A percentile compares a stretch with the other conserved stretches of the same genome.
These are phyloP conservation scores for Colletotrichum liaoningense DNA, from an alignment of 2,329 filamentous ascomycete species.

Conservation along the genomic window DNA sequence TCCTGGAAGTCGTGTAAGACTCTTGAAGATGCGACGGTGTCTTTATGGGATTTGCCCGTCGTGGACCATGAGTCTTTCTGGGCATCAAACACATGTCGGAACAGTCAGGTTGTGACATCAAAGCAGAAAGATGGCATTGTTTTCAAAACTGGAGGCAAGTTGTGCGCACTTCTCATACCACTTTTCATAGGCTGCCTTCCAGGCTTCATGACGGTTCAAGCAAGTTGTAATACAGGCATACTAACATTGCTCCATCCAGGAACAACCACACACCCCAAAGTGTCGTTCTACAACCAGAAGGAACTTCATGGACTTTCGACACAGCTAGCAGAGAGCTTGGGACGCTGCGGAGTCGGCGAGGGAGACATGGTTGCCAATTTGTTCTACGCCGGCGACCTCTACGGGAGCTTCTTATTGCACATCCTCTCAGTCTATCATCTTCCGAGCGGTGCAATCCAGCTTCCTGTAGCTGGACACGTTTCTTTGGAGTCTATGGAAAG, in stretches of 20 bases:
- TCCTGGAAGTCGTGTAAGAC: background rate
- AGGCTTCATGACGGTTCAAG: too few species aligned
- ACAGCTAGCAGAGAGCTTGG: conserved; percentile 20
- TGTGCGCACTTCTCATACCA: too few species aligned
- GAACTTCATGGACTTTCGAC: conserved; percentile 21
- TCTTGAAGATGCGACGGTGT: background rate
- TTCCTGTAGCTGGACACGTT: conserved; percentile 25
- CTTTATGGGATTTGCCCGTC: conserved; percentile 1
- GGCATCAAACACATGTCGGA: conserved; percentile 25
- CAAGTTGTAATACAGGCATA: too few species aligned
- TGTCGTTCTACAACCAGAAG: conserved; percentile 22
- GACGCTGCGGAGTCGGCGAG: conserved; percentile 14
- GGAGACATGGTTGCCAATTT: conserved; percentile 28
- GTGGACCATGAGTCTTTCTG: conserved; percentile 26
- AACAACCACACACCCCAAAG: conserved; percentile 29
- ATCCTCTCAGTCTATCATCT: conserved; percentile 29
- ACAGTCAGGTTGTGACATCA: conserved; percentile 24
- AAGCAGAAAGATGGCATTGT: conserved; percentile 29
- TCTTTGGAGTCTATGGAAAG: conserved; percentile 25
- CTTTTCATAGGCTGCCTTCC: too few species aligned
- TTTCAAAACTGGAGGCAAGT: conserved; percentile 26
- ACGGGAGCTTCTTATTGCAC: conserved; percentile 30
- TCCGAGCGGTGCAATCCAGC: conserved; percentile 15
- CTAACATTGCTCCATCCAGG: background rate
- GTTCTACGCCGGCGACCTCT: conserved; percentile 31